Evolutionary conservation across 495 filamentous ascomycete species (phyloP).

Genomic region (Xylona heveae): DNA sequence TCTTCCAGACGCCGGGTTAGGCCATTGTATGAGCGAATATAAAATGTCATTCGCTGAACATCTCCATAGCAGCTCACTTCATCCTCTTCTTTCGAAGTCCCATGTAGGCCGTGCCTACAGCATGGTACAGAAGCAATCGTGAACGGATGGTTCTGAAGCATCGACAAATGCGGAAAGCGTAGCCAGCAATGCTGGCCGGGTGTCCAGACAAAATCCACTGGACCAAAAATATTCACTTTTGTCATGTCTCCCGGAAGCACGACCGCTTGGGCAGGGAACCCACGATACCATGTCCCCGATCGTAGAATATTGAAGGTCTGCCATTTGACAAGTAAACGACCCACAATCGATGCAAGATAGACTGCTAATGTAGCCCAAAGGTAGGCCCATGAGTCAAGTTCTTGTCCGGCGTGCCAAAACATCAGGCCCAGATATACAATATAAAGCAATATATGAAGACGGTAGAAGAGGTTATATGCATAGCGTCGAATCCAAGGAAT

Average conservation of each 20-base stretch:
- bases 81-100: background rate
- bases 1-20: constrained; percentile 7
- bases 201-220: constrained; percentile 3
- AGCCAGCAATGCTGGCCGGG: constrained; percentile 12
- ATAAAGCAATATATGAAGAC: constrained; percentile 8
- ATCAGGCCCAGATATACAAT: constrained; percentile 10
- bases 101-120: too few species aligned
- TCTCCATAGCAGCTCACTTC: background rate
- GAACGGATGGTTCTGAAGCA: constrained; percentile 12
- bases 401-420: constrained; percentile 11
- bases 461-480: constrained; percentile 9
- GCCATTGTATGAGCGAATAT: constrained; percentile 7
- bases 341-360: constrained; percentile 6
- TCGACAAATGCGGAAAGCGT: constrained; percentile 7
- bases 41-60: constrained; percentile 6
- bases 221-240: constrained; percentile 6
- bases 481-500: constrained; percentile 14
- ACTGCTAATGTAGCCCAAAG: constrained; percentile 13
- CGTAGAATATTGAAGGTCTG: constrained; percentile 4
- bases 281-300: constrained; percentile 4
- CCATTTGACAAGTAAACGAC: constrained; percentile 7
- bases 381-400: constrained; percentile 11
- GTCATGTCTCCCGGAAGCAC: constrained; percentile 7
- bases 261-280: constrained; percentile 1
- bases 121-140: constrained; percentile 9